These are phyloP conservation scores for Kurtzmaniella quercitrusa DNA, from an alignment of 1,139 yeast species.

Conservation along the genomic window DNA sequence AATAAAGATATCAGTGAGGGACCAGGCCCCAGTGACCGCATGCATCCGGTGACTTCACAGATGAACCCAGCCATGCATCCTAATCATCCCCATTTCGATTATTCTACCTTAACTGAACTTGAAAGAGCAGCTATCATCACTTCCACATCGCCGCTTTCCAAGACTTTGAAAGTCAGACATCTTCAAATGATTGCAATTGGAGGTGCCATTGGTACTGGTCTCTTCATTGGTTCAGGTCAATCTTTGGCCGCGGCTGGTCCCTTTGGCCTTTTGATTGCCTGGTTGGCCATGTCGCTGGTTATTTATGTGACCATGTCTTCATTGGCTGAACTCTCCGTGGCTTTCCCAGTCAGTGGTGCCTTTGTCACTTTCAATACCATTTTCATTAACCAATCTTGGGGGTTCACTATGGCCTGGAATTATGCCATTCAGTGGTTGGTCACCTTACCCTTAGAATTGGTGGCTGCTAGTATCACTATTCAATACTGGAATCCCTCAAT, in stretches of 20 bases:
- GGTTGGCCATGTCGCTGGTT: constrained; percentile 26
- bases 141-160: constrained; percentile 25
- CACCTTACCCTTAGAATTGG: constrained; percentile 35
- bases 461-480: constrained; percentile 35
- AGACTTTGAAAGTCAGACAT: constrained; percentile 33
- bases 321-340: constrained; percentile 35
- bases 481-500: constrained; percentile 24
- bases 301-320: constrained; percentile 33
- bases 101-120: constrained; percentile 21
- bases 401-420: constrained; percentile 42
- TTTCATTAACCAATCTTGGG: constrained; percentile 33
- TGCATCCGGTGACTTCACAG: background rate
- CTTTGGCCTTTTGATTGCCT: constrained; percentile 29
- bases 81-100: constrained; percentile 27
- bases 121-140: constrained; percentile 32
- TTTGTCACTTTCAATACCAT: constrained; percentile 35
- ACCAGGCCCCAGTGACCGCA: background rate
- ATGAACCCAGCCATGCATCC: constrained; percentile 10
- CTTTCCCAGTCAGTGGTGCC: constrained; percentile 38
- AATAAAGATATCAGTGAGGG: background rate
- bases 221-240: constrained; percentile 34
- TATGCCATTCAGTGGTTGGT: constrained; percentile 39
- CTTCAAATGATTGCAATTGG: constrained; percentile 40
- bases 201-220: constrained; percentile 41
- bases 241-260: constrained; percentile 35